These are phyloP conservation scores for Kodamaea ohmeri DNA, from an alignment of 1,139 yeast genomes.

Conservation along the genomic window DNA sequence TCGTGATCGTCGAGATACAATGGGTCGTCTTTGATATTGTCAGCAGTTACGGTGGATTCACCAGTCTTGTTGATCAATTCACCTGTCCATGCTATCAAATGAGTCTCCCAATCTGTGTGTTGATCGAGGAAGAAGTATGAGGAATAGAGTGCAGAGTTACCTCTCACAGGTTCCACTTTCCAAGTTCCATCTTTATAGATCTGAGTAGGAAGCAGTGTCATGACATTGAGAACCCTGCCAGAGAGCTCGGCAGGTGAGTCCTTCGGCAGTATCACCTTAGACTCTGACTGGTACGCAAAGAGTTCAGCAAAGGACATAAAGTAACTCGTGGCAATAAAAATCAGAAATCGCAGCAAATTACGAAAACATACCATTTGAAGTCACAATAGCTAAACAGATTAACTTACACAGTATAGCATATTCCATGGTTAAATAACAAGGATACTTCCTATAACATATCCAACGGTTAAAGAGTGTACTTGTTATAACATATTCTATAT, in stretches of 20 bases:
- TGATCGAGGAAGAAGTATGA: slow-evolving; percentile 64
- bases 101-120: slow-evolving; percentile 80
- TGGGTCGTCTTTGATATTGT: slow-evolving; percentile 51
- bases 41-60: slow-evolving; percentile 15
- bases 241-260: slow-evolving; percentile 39
- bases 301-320: slow-evolving; percentile 15
- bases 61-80: slow-evolving; percentile 52
- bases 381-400: too few species aligned
- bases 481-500: too few species aligned
- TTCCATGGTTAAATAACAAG: too few species aligned
- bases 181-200: slow-evolving; percentile 46
- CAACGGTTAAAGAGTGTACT: too few species aligned
- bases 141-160: slow-evolving; percentile 82
- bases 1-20: slow-evolving; percentile 58
- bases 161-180: slow-evolving; percentile 67
- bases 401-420: background rate
- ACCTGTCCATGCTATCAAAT: slow-evolving; percentile 94
- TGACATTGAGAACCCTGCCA: slow-evolving; percentile 67
- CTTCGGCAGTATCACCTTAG: slow-evolving; percentile 29
- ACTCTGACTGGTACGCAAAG: slow-evolving; percentile 26
- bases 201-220: slow-evolving; percentile 67
- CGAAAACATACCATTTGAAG: background rate
- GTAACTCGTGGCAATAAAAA: slow-evolving; percentile 2
- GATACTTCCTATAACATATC: too few species aligned
- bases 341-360: background rate